These are phyloP conservation scores for Boechera stricta DNA, from an alignment of 345 rosid species.

Conservation along the genomic window DNA sequence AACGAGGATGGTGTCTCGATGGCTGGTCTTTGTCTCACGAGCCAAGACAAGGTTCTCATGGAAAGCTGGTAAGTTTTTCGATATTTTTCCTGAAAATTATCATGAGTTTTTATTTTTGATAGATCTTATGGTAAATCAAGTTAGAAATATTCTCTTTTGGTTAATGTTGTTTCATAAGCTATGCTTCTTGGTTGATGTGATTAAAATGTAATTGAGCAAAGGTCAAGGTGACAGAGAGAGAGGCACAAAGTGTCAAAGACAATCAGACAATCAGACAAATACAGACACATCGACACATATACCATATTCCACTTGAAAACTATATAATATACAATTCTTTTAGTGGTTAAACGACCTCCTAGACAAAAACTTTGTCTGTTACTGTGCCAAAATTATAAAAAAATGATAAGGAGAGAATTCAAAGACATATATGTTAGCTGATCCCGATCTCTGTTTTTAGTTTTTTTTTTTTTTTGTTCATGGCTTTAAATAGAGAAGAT, in stretches of 20 bases:
- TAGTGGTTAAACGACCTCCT: slow-evolving; percentile 10
- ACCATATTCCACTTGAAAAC: slow-evolving; percentile 5
- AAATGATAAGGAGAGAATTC: neutral
- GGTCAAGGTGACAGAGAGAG: slow-evolving; percentile 23
- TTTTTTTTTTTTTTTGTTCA: neutral
- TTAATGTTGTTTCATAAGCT: slow-evolving; percentile 21
- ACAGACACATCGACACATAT: slow-evolving; percentile 28
- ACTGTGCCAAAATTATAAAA: neutral
- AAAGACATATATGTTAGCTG: neutral
- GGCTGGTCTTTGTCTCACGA: slow-evolving; percentile 73
- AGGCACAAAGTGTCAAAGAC: slow-evolving; percentile 18
- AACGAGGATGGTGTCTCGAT: slow-evolving; percentile 83
- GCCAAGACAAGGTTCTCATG: slow-evolving; percentile 91
- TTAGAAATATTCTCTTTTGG: neutral
- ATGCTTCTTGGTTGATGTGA: slow-evolving; percentile 8
- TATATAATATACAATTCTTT: slow-evolving; percentile 8
- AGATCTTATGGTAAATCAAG: slow-evolving; percentile 5
- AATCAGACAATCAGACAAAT: slow-evolving; percentile 35
- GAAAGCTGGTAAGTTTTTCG: slow-evolving; percentile 76
- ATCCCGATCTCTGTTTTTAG: neutral
- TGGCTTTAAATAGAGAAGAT: slow-evolving; percentile 4
- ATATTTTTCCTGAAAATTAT: neutral
- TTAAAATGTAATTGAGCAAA: slow-evolving; percentile 8
- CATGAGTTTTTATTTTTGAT: neutral
- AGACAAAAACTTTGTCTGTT: neutral